A percentile compares a stretch with the other conserved stretches of the same genome.
These are phyloP conservation scores for Paraconiothyrium sp. DNA, from an alignment of 2,329 filamentous ascomycete species.

Conservation along the genomic window DNA sequence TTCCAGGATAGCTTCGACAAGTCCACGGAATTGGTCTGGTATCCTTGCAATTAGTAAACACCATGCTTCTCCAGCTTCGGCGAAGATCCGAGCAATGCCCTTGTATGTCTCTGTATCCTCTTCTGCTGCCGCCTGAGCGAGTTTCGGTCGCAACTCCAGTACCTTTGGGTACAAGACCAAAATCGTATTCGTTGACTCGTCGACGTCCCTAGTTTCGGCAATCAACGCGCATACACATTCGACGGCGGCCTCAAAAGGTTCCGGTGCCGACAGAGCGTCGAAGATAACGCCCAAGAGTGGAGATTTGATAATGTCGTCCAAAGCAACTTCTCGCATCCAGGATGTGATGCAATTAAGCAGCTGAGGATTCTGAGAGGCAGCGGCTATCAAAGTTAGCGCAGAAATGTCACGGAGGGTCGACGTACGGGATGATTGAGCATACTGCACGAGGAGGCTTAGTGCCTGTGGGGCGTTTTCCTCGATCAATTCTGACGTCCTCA, in stretches of 20 bases:
- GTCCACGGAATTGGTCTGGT: conserved; percentile 78
- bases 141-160: conserved; percentile 78
- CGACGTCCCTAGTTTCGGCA: conserved; percentile 90
- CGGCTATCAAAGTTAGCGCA: conserved; percentile 52
- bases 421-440: conserved; percentile 89
- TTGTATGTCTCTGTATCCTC: conserved; percentile 89
- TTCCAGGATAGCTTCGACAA: conserved; percentile 93
- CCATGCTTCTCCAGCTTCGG: conserved; percentile 94
- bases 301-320: conserved; percentile 83
- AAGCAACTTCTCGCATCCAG: conserved; percentile 92
- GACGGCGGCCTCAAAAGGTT: conserved; percentile 84
- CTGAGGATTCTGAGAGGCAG: conserved; percentile 85
- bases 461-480: conserved; percentile 91
- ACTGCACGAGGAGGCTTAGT: conserved; percentile 85
- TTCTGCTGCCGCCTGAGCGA: conserved; percentile 76
- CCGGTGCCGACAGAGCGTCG: conserved; percentile 76
- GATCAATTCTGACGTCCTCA: conserved; percentile 87
- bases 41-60: conserved; percentile 88
- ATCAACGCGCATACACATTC: conserved; percentile 94
- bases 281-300: conserved; percentile 84
- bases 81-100: conserved; percentile 87
- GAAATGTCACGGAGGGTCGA: conserved; percentile 23
- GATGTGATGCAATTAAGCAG: conserved; percentile 96
- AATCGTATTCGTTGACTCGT: conserved; percentile 86
- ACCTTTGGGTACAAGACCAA: conserved; percentile 83